Evolutionary conservation across 306 rosid genomes (phyloP).

Genomic region (Lathyrus sativus): DNA sequence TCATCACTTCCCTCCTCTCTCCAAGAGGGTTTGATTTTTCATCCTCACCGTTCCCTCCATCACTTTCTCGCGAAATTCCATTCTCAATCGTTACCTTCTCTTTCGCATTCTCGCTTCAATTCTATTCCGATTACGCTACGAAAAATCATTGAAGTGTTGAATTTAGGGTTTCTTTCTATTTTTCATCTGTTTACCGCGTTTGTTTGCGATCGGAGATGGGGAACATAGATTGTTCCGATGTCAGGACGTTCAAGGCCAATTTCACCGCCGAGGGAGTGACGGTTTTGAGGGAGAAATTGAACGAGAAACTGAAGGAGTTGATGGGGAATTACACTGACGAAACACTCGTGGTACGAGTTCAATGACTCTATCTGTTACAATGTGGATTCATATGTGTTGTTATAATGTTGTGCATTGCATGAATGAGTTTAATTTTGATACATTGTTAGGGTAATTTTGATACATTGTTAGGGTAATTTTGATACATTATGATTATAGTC

Average conservation of each 20-base stretch:
- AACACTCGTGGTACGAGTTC: slow-evolving; percentile 76
- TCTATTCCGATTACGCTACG: slow-evolving; percentile 34
- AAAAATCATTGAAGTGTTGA: slow-evolving; percentile 34
- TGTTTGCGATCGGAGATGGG: slow-evolving; percentile 56
- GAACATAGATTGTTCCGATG: slow-evolving; percentile 63
- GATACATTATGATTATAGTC: background rate
- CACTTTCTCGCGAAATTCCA: slow-evolving; percentile 7
- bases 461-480: background rate
- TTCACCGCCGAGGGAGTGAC: slow-evolving; percentile 61
- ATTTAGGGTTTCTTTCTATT: slow-evolving; percentile 60
- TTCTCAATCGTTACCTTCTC: background rate
- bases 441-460: background rate
- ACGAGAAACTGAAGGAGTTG: slow-evolving; percentile 83
- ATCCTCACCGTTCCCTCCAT: slow-evolving; percentile 7
- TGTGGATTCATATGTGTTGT: background rate
- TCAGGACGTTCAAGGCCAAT: slow-evolving; percentile 60
- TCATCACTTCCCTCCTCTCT: slow-evolving; percentile 4
- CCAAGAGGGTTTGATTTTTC: slow-evolving; percentile 26
- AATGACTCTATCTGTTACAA: slow-evolving; percentile 27
- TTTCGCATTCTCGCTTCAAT: background rate
- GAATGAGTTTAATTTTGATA: background rate
- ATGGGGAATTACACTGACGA: slow-evolving; percentile 96
- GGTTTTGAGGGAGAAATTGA: slow-evolving; percentile 61
- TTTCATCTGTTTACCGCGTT: background rate
- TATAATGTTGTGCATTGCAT: background rate